These are phyloP conservation scores for Eragrostis tef DNA, from an alignment of 202 grass and related monocot genomes.

Conservation along the genomic window DNA sequence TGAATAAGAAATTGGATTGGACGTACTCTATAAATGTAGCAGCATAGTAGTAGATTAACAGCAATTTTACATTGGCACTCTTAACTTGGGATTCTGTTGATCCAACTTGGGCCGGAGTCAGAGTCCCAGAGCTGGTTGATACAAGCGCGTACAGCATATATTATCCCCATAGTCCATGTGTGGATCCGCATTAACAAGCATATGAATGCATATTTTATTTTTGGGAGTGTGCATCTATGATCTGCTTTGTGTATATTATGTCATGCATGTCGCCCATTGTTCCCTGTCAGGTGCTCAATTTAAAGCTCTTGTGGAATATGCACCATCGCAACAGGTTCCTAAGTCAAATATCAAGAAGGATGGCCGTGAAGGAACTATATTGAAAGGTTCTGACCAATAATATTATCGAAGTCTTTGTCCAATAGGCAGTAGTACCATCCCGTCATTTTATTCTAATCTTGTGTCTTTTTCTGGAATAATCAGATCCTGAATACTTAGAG, in stretches of 20 bases:
- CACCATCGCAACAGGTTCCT: conserved; percentile 80
- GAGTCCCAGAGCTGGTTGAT: not conserved
- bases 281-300: conserved; percentile 81
- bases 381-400: conserved; percentile 64
- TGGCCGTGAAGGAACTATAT: conserved; percentile 81
- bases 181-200: not conserved
- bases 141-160: conserved; percentile 4
- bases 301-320: conserved; percentile 95
- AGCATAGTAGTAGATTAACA: not conserved
- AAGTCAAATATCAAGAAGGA: conserved; percentile 85
- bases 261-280: conserved; percentile 38
- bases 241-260: conserved; percentile 30
- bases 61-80: not conserved
- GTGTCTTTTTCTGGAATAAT: conserved; percentile 46
- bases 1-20: not conserved
- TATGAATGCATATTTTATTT: conserved; percentile 10
- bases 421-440: conserved; percentile 12
- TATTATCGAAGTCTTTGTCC: conserved; percentile 6
- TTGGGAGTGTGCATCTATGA: not conserved
- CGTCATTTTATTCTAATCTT: conserved; percentile 31
- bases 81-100: not conserved
- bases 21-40: not conserved
- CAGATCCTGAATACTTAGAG: conserved; percentile 86
- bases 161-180: conserved; percentile 5
- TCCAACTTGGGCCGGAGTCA: conserved; percentile 11